Evolutionary conservation across 805 yeast species (phyloP).

Genomic region (Wickerhamia fluorescens): DNA sequence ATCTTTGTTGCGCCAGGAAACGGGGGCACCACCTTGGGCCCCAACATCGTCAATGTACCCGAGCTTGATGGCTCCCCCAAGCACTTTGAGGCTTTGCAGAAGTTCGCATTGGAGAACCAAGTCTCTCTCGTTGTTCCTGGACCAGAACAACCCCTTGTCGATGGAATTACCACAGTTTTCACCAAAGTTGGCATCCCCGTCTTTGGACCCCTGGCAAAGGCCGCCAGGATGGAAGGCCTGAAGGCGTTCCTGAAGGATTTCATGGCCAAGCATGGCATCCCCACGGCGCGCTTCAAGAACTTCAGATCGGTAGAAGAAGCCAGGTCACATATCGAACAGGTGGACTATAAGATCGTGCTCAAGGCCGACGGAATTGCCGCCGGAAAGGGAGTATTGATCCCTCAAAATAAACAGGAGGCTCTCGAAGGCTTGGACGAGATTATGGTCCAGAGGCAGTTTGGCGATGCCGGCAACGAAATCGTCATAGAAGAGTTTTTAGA

Average conservation of each 20-base stretch:
- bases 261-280: constrained; percentile 87
- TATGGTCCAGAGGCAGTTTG: constrained; percentile 86
- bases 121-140: constrained; percentile 87
- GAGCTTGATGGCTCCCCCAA: constrained; percentile 52
- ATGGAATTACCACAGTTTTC: constrained; percentile 75
- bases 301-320: constrained; percentile 77
- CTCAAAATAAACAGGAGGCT: constrained; percentile 79
- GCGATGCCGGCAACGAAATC: constrained; percentile 85
- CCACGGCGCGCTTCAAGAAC: constrained; percentile 87
- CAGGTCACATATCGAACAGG: constrained; percentile 53
- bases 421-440: constrained; percentile 73
- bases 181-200: constrained; percentile 84
- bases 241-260: constrained; percentile 90
- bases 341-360: constrained; percentile 75
- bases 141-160: constrained; percentile 98
- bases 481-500: constrained; percentile 94
- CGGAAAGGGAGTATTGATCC: constrained; percentile 97
- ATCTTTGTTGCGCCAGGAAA: constrained; percentile 96
- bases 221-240: constrained; percentile 95
- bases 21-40: constrained; percentile 71
- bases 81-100: constrained; percentile 64
- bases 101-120: constrained; percentile 63
- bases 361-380: constrained; percentile 98
- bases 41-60: constrained; percentile 54
- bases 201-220: constrained; percentile 89